phyloP scores from a whole-genome alignment of 2,329 filamentous ascomycete genomes.

The Epichloe festucae region DNA sequence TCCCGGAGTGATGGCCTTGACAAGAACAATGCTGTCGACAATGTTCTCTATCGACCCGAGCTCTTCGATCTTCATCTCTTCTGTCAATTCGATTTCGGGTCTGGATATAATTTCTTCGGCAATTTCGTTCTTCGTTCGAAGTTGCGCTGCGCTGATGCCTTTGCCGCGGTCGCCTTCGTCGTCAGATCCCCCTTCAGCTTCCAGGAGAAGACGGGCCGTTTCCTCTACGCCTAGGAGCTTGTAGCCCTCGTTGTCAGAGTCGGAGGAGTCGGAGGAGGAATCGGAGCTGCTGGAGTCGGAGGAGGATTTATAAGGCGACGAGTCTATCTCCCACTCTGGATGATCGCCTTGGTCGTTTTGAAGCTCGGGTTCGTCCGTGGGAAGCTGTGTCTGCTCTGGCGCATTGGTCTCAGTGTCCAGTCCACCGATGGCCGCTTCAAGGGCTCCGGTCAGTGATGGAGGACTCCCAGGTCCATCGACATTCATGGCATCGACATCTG shows the following conservation, averaged over 20 bases:
- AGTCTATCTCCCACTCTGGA: conserved; percentile 77
- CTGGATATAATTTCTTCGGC: conserved; percentile 51
- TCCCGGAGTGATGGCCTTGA: conserved; percentile 68
- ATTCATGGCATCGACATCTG: conserved; percentile 21
- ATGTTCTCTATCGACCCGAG: conserved; percentile 65
- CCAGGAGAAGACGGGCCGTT: conserved; percentile 74
- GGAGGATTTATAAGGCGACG: conserved; percentile 61
- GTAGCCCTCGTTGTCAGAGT: conserved; percentile 49
- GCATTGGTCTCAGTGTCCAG: conserved; percentile 12
- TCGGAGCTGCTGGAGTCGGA: conserved; percentile 46
- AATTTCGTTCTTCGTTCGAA: conserved; percentile 75
- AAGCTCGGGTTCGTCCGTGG: conserved; percentile 10
- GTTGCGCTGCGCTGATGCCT: conserved; percentile 27
- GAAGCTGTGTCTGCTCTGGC: conserved; percentile 6
- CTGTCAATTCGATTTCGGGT: conserved; percentile 65
- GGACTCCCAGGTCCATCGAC: conserved; percentile 23
- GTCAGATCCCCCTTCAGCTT: conserved; percentile 69
- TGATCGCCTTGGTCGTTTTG: conserved; percentile 29
- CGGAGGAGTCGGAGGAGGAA: conserved; percentile 42
- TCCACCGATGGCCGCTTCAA: conserved; percentile 31
- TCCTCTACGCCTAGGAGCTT: conserved; percentile 69
- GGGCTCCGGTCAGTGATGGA: conserved; percentile 26
- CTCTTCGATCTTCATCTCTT: conserved; percentile 62
- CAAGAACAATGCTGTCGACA: conserved; percentile 65
- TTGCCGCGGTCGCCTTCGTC: conserved; percentile 50